Evolutionary conservation across 495 filamentous ascomycete species (phyloP), one percentile per base, ranked within the genome.

Genomic region (Usnea hakonensis): DNA sequence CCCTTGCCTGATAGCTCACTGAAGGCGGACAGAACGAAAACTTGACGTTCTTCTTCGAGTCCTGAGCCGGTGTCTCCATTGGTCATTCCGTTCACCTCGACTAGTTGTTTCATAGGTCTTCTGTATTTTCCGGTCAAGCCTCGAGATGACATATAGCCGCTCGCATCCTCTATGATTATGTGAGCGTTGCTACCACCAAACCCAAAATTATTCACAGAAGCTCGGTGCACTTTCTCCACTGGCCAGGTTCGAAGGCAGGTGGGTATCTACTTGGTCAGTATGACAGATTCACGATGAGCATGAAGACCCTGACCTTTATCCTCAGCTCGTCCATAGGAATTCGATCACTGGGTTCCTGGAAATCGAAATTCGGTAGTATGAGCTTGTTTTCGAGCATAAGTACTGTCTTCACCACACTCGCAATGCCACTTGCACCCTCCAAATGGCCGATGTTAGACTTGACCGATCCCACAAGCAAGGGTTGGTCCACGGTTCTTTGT

Each of bases 151-250:
- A 60, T 46, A n/a, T 50, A 78, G 69, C 40, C 46, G 19, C 23
- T 14, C 4, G 52, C 35, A 19, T 64, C 63, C 2, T 84, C 79
- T 8, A 84, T 17, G 36, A 84, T 81, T 14, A 71, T 77, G 55
- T 83, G 80, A 11, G 78, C 77, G 64, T 87, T 85, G 21, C 78
- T 75, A 48, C 83, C 83, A 33, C 83, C 83, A 63, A 81, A 85
- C 0, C 82, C 82, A 54, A 86, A 87, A 5, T 78, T 81, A 66
- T 85, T 85, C 17, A 87, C 76, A 58, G 79, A 82, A 0, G 73
- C 81, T 41, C 83, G 73, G 16, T 75, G 77, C 1, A 38, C 5
- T 30, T 7, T 26, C 13, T 17, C 33, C n/a, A 2, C 30, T 13
- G 11, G 10, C 55, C 55, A 57, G 9, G 37, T 3, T 28, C 37